phyloP scores from a whole-genome alignment of 805 yeast genomes.

The Cyberlindnera maclurae region DNA sequence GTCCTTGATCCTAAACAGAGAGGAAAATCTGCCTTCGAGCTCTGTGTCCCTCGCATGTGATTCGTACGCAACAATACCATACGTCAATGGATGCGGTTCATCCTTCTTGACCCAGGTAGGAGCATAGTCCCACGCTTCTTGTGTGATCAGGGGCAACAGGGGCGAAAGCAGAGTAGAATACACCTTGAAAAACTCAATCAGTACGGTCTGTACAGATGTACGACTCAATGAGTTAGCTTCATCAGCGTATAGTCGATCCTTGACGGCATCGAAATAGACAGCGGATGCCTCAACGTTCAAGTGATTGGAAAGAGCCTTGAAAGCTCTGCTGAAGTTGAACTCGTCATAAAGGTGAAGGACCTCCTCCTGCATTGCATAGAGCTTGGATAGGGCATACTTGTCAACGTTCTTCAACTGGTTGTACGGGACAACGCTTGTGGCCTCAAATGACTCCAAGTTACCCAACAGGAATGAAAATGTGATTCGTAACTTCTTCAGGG shows the following conservation, averaged over 20 bases:
- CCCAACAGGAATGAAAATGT: conserved; percentile 81
- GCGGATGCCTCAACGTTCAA: conserved; percentile 74
- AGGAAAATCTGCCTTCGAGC: conserved; percentile 34
- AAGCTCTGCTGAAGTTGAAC: conserved; percentile 63
- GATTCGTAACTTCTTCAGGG: conserved; percentile 72
- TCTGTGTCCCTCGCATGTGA: conserved; percentile 28
- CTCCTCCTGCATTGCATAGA: conserved; percentile 38
- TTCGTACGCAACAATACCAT: conserved; percentile 9
- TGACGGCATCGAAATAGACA: conserved; percentile 76
- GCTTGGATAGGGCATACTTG: conserved; percentile 50
- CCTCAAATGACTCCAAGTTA: conserved; percentile 43
- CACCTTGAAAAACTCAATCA: conserved; percentile 48
- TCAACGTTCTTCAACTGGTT: conserved; percentile 45
- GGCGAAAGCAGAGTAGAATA: conserved; percentile 73
- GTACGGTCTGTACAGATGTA: conserved; percentile 55
- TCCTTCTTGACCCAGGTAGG: conserved; percentile 17
- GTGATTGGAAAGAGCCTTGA: conserved; percentile 62
- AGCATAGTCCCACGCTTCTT: conserved; percentile 79
- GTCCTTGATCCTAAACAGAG: conserved; percentile 42
- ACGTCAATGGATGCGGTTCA: conserved; percentile 13
- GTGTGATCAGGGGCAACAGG: conserved; percentile 74
- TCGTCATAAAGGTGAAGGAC: conserved; percentile 40
- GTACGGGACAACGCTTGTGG: conserved; percentile 30
- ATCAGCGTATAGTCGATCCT: conserved; percentile 82
- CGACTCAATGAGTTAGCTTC: conserved; percentile 38